Evolutionary conservation across 805 yeast species (phyloP), one percentile per base, ranked within the genome.

Genomic region (Wickerhamiella allomyrinae): DNA sequence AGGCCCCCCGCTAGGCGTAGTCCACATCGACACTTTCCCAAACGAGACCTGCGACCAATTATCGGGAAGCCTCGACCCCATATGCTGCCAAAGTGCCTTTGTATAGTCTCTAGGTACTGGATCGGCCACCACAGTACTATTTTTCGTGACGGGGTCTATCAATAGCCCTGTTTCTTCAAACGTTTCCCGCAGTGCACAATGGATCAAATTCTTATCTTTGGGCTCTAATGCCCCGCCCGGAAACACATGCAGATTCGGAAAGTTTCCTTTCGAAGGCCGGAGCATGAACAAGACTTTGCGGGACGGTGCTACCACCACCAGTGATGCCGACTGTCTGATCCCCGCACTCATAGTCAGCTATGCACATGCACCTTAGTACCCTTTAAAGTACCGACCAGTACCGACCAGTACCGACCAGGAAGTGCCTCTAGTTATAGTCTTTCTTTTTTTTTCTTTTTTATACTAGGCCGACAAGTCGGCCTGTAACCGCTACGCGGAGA

Each of bases 121-220:
- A n/a, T 25, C 37, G 7, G 13, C 38, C 5, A 43, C 24, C 5
- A 43, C 34, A 9, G 31, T 22, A 3, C 35, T 34, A 11, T 36
- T 15, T 7, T 41, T 40, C 9, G 42, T 29, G 11, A 7, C 41
- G n/a, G 57, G 54, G 23, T 46, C 29, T 15, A 57, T 45, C 33
- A 55, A 36, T 7, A 57, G 39, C 1, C 61, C 61, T 1, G 62
- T 57, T 40, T 57, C 62, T 39, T 57, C 62, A 31, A 47, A 58
- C 1, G 59, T 54, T 33, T 57, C 62, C 17, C 62, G 44, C 20
- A 57, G 44, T 2, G 61, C 62, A 35, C 58, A 51, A 36, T 55
- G 48, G 20, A 46, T 47, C 27, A 50, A 41, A 22, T 43, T 38
- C 7, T 46, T 44, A 34, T 57, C 62, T 1, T 48, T 40, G 4